These are phyloP conservation scores for Ligustrum vulgare DNA, from an alignment of 257 asterid species.

Conservation along the genomic window DNA sequence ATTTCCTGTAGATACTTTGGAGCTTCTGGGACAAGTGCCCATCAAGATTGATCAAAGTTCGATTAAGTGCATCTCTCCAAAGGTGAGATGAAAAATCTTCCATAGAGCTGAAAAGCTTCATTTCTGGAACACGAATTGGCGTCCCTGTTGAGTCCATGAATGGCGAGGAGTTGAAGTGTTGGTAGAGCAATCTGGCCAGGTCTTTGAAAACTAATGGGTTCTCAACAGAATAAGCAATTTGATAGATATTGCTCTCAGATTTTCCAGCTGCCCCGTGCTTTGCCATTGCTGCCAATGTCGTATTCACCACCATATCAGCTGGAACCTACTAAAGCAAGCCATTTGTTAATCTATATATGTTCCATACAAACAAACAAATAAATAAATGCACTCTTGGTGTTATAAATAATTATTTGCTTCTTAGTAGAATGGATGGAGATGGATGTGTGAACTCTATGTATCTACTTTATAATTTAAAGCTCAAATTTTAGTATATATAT, in stretches of 20 bases:
- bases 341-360: too few species aligned
- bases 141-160: conserved; percentile 68
- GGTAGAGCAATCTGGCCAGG: conserved; percentile 59
- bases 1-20: conserved; percentile 64
- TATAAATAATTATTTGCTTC: too few species aligned
- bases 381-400: too few species aligned
- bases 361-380: too few species aligned
- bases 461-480: too few species aligned
- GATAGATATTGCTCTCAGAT: conserved; percentile 48
- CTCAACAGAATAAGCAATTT: conserved; percentile 83
- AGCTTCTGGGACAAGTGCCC: conserved; percentile 59
- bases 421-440: too few species aligned
- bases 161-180: conserved; percentile 71
- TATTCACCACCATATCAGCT: conserved; percentile 95
- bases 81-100: conserved; percentile 83
- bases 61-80: conserved; percentile 62
- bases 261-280: conserved; percentile 75
- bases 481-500: too few species aligned
- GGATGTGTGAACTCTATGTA: too few species aligned
- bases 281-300: conserved; percentile 95
- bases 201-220: conserved; percentile 79
- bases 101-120: conserved; percentile 84
- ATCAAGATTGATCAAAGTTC: conserved; percentile 50
- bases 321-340: conserved; percentile 67
- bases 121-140: conserved; percentile 64